phyloP scores from a whole-genome alignment of 192 early-diverging fungal species.

The Pilobolus umbonatus region DNA sequence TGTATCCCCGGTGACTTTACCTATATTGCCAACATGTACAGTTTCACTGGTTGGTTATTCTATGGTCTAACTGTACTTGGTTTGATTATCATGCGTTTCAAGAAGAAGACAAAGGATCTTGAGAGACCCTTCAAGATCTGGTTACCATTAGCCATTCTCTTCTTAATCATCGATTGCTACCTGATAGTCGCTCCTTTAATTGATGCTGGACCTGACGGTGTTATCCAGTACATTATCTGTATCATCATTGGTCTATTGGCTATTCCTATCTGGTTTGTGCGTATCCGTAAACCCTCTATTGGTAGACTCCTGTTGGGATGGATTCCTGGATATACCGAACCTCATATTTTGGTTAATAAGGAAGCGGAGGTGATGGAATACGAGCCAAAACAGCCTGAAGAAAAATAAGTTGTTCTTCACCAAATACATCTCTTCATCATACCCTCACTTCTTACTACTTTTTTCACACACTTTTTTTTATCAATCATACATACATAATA shows the following conservation, averaged over 20 bases:
- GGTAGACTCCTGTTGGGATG: slow-evolving; percentile 26
- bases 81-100: slow-evolving; percentile 35
- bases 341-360: too few relatives aligned
- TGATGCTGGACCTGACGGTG: slow-evolving; percentile 27
- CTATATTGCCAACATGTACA: slow-evolving; percentile 68
- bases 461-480: too few relatives aligned
- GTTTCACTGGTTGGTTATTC: slow-evolving; percentile 65
- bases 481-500: too few relatives aligned
- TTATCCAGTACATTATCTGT: slow-evolving; percentile 27
- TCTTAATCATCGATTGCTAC: slow-evolving; percentile 25
- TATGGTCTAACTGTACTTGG: slow-evolving; percentile 42
- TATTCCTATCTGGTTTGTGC: slow-evolving; percentile 30
- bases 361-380: too few relatives aligned
- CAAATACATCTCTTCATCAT: too few relatives aligned
- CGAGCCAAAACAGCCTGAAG: too few relatives aligned
- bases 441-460: too few relatives aligned
- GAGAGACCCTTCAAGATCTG: slow-evolving; percentile 38
- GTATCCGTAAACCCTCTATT: slow-evolving; percentile 26
- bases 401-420: too few relatives aligned
- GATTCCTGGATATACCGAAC: slow-evolving; percentile 28
- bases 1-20: slow-evolving; percentile 55
- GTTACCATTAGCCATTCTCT: slow-evolving; percentile 23
- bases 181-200: slow-evolving; percentile 31
- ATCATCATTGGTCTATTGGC: slow-evolving; percentile 25
- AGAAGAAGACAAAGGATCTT: slow-evolving; percentile 24